Percentiles rank a stretch among this genome's conserved stretches.
Evolutionary conservation across 495 filamentous ascomycete genomes (phyloP).

Genomic region (Xanthoparmelia taractica): DNA sequence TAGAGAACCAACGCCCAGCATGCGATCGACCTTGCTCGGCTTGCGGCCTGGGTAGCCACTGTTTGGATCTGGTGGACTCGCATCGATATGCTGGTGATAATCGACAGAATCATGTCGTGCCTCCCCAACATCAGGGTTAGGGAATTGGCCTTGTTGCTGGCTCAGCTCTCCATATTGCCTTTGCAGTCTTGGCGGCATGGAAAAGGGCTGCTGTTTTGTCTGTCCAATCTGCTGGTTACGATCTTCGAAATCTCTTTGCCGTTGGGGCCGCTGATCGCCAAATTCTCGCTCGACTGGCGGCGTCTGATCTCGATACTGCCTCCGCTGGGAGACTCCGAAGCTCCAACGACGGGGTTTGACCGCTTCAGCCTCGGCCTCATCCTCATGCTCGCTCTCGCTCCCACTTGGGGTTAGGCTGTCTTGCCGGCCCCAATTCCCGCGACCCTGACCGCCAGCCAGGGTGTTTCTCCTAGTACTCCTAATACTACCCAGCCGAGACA

Average conservation of each 20-base stretch:
- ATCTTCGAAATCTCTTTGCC: slow-evolving; percentile 14
- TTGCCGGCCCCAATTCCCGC: slow-evolving; percentile 21
- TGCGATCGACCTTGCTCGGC: slow-evolving; percentile 22
- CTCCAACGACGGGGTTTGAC: slow-evolving; percentile 21
- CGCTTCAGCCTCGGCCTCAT: slow-evolving; percentile 1
- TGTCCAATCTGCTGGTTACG: slow-evolving; percentile 14
- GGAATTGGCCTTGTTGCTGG: neutral
- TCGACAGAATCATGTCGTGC: slow-evolving; percentile 19
- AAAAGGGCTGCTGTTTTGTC: slow-evolving; percentile 5
- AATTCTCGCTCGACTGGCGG: slow-evolving; percentile 12
- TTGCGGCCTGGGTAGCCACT: slow-evolving; percentile 5
- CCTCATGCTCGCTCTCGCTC: slow-evolving; percentile 17
- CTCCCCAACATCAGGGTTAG: neutral
- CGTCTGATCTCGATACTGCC: slow-evolving; percentile 23
- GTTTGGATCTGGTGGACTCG: slow-evolving; percentile 3
- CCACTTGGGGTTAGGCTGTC: slow-evolving; percentile 22
- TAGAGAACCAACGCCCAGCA: slow-evolving; percentile 16
- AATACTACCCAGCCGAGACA: slow-evolving; percentile 21
- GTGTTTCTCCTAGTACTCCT: slow-evolving; percentile 14
- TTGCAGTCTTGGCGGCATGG: slow-evolving; percentile 15
- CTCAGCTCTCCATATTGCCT: slow-evolving; percentile 5
- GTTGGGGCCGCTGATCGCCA: slow-evolving; percentile 6
- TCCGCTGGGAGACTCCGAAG: slow-evolving; percentile 19
- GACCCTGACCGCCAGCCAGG: slow-evolving; percentile 19
- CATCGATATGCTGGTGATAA: slow-evolving; percentile 18